phyloP scores from a whole-genome alignment of 495 filamentous ascomycete species.

The Pseudotulostoma volvatum region DNA sequence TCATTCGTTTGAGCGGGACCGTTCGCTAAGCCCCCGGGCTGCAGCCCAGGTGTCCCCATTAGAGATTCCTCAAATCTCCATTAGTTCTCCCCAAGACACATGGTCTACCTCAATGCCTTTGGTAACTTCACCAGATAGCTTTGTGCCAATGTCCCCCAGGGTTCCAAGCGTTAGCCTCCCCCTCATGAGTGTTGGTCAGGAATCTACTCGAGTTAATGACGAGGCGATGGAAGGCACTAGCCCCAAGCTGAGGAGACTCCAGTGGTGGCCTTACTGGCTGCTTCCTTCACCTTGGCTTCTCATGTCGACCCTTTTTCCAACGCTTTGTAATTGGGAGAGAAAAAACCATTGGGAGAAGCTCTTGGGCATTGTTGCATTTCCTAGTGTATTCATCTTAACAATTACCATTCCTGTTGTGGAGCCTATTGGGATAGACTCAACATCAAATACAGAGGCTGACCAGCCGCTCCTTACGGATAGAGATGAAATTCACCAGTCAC shows the following conservation, averaged over 20 bases:
- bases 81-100: not conserved
- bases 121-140: conserved; percentile 33
- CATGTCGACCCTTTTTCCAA: conserved; percentile 69
- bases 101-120: conserved; percentile 29
- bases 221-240: not conserved
- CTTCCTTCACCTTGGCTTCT: conserved; percentile 56
- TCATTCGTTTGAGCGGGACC: not conserved
- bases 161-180: conserved; percentile 37
- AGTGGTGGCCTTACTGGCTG: conserved; percentile 62
- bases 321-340: conserved; percentile 58
- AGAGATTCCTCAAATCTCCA: not conserved
- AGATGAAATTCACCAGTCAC: conserved; percentile 11
- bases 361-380: conserved; percentile 62
- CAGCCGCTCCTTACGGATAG: conserved; percentile 18
- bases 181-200: not conserved
- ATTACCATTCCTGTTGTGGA: conserved; percentile 90
- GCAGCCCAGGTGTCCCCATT: not conserved
- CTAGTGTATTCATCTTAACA: conserved; percentile 79
- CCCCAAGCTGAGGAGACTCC: conserved; percentile 10
- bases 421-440: conserved; percentile 33
- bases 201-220: not conserved
- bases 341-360: conserved; percentile 65
- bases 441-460: conserved; percentile 19
- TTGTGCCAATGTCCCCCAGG: conserved; percentile 26
- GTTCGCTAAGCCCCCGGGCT: not conserved